Evolutionary conservation across 192 early-diverging fungal genomes (phyloP).

Genomic region (Coemansia sp.): DNA sequence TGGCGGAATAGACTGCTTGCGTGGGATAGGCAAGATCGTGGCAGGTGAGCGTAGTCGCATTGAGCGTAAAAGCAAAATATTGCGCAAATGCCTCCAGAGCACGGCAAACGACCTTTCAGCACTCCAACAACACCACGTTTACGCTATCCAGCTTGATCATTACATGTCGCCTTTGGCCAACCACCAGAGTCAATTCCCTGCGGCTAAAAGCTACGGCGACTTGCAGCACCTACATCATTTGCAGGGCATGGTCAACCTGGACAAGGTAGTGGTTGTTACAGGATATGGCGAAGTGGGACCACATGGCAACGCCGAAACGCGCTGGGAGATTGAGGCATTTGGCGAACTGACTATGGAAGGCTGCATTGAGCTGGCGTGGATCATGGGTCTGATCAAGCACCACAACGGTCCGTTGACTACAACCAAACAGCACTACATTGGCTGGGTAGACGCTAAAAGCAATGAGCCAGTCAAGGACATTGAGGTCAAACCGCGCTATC

Average conservation of each 20-base stretch:
- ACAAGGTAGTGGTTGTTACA: conserved; percentile 14
- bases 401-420: conserved; percentile 54
- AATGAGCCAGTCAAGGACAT: conserved; percentile 80
- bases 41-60: background rate
- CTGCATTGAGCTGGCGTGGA: conserved; percentile 94
- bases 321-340: conserved; percentile 93
- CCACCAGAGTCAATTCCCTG: conserved; percentile 84
- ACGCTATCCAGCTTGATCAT: too few species aligned
- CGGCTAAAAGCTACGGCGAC: conserved; percentile 61
- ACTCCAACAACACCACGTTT: background rate
- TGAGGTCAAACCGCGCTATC: conserved; percentile 87
- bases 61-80: background rate
- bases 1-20: conserved; percentile 74
- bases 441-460: conserved; percentile 87
- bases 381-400: conserved; percentile 92
- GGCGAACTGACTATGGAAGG: conserved; percentile 56
- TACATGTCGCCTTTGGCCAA: conserved; percentile 68
- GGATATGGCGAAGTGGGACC: conserved; percentile 85
- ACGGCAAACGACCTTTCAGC: conserved; percentile 3
- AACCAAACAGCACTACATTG: conserved; percentile 33
- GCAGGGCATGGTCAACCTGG: conserved; percentile 10
- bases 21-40: background rate
- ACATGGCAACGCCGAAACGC: conserved; percentile 83
- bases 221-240: conserved; percentile 58
- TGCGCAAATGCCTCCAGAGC: background rate